A percentile compares a stretch with the other conserved stretches of the same genome.
Conservation (phyloP, 2,329 filamentous ascomycete genomes). For the Fusarium pininemorale region DNA sequence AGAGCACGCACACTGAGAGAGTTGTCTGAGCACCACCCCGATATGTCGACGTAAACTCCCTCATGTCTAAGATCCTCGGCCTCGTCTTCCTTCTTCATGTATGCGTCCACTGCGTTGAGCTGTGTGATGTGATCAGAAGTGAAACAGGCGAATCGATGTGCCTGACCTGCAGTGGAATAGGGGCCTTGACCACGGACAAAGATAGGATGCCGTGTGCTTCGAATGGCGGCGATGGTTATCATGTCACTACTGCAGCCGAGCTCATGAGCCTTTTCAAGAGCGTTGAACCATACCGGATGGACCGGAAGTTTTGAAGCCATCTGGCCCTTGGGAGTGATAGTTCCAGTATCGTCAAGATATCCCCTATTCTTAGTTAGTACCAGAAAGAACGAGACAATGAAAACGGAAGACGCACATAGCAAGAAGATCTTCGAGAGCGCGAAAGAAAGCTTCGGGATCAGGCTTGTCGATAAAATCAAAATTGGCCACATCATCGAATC, state of each 20-base stretch:
- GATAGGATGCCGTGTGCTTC: not conserved
- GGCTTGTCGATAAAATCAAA: constrained; percentile 99
- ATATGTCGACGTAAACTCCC: not conserved
- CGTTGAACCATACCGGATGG: constrained; percentile 2
- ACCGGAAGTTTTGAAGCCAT: not conserved
- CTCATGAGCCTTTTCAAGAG: not conserved
- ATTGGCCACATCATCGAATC: constrained; percentile 94
- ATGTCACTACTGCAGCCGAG: not conserved
- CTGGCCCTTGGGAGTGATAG: not conserved
- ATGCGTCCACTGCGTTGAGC: not conserved
- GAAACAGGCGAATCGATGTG: not conserved
- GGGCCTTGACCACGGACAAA: not conserved
- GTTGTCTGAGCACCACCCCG: not conserved
- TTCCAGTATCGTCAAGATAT: not conserved
- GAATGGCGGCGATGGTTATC: not conserved
- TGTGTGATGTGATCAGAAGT: not conserved
- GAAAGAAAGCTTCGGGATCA: constrained; percentile 91
- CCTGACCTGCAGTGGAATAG: not conserved
- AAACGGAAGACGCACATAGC: not conserved
- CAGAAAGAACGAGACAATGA: not conserved
- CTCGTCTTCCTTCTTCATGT: not conserved
- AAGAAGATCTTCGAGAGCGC: constrained; percentile 78
- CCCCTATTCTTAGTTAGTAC: not conserved
- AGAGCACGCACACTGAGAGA: not conserved
- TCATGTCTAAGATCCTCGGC: not conserved